Evolutionary conservation across 768 basidiomycete species (phyloP), one percentile per base, ranked within the genome.

Genomic region (Tricholoma hemisulphureum): DNA sequence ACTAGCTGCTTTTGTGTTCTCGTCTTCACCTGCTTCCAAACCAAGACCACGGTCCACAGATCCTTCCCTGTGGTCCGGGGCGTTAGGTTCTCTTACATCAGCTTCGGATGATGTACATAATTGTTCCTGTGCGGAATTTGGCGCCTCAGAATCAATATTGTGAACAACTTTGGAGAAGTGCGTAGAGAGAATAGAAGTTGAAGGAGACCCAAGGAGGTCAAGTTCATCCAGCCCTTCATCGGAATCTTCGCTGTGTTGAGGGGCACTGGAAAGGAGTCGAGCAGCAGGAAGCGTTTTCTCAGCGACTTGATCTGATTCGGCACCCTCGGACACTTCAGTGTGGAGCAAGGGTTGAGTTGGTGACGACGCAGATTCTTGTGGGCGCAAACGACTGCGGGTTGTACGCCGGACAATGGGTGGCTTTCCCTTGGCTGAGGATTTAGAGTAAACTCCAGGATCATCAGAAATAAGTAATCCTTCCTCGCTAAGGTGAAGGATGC

Each of bases 161-260:
- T 46, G 59, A 3, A 29, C n/a, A 8, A 29, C n/a, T 9, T 18
- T 49, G 18, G 46, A 14, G 16, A 29, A 9, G n/a, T 49, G 46
- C 46, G 26, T 10, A 28, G n/a, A 29, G 18, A 18, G 16, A 37
- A 59, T 45, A 28, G 66, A 51, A 29, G 58, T 53, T 8, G 62
- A 58, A 49, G 72, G 69, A 3, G 71, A 61, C 13, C 71, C 71
- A 31, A 79, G 69, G 43, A 79, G 64, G 59, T 79, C 78, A 7
- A 79, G 73, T 63, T 79, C 77, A 56, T 78, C 76, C n/a, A 60
- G 66, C 6, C 64, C 68, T 31, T 75, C 71, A 55, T 73, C 71
- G 35, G 50, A 31, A 39, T 61, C 63, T 50, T 64, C 62, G 21
- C n/a, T 45, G 39, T 29, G 49, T 43, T n/a, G 53, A 35, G 46